Evolutionary conservation across 1,284 basidiomycete species (phyloP).

Genomic region (Veloboletus limbatus): DNA sequence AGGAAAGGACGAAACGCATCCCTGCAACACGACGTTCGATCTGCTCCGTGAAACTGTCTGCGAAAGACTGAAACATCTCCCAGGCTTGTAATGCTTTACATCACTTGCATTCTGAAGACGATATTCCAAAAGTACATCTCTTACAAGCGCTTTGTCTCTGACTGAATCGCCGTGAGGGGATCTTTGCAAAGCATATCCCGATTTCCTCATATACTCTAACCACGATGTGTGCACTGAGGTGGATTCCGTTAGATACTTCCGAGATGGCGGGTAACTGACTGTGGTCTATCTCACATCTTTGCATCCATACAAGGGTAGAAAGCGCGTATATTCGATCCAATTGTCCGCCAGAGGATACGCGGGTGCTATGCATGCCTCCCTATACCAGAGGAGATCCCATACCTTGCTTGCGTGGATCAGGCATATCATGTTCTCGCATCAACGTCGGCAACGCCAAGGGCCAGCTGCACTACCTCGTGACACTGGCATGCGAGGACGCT

Average conservation of each 20-base stretch:
- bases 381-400: constrained; percentile 13
- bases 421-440: background rate
- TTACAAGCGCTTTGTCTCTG: constrained; percentile 6
- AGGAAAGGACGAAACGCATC: constrained; percentile 3
- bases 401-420: constrained; percentile 11
- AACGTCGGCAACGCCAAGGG: constrained; percentile 8
- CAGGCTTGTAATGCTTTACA: background rate
- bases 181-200: constrained; percentile 1
- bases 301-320: constrained; percentile 1
- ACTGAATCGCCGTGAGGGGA: constrained; percentile 1
- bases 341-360: constrained; percentile 4
- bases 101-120: constrained; percentile 2
- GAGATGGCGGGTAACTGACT: no score
- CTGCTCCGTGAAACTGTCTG: constrained; percentile 8
- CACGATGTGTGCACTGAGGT: constrained; percentile 20
- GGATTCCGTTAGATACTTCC: no score
- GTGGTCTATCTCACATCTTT: no score
- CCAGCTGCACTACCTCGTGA: constrained; percentile 6
- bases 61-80: constrained; percentile 10
- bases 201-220: constrained; percentile 16
- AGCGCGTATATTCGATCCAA: constrained; percentile 6
- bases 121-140: constrained; percentile 1
- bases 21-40: constrained; percentile 9
- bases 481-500: constrained; percentile 16
- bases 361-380: constrained; percentile 4